These are phyloP conservation scores for Corylus heterophylla DNA, from an alignment of 306 rosid species.

Conservation along the genomic window DNA sequence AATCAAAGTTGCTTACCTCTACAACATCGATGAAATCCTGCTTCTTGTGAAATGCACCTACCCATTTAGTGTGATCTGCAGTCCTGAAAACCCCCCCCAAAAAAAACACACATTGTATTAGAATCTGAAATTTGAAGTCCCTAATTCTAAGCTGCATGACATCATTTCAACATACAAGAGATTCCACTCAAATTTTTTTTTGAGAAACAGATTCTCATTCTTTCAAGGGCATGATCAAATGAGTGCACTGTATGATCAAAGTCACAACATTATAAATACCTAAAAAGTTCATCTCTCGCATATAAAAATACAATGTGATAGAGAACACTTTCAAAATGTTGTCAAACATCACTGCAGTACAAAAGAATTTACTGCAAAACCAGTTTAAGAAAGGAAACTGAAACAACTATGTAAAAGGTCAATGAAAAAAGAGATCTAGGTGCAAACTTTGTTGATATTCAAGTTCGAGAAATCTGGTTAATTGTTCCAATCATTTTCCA, in stretches of 20 bases:
- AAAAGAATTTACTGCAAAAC: background rate
- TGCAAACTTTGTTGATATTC: background rate
- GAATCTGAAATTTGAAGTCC: background rate
- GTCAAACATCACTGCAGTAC: background rate
- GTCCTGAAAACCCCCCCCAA: constrained; percentile 29
- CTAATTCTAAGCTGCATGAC: background rate
- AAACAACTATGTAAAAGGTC: background rate
- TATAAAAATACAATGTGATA: background rate
- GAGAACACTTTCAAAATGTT: background rate
- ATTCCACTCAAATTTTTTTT: background rate
- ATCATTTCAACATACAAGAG: background rate
- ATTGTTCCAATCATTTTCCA: background rate
- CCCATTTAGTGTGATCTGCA: constrained; percentile 62
- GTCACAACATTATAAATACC: background rate
- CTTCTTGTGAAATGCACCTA: constrained; percentile 53
- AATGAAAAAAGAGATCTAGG: background rate
- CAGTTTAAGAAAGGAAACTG: background rate
- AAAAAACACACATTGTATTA: background rate
- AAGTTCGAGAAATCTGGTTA: background rate
- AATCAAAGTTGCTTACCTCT: constrained; percentile 41
- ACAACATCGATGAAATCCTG: constrained; percentile 58
- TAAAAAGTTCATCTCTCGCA: background rate
- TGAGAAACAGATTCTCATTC: background rate
- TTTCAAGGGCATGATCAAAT: background rate
- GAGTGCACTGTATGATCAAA: background rate